Evolutionary conservation across 2,329 filamentous ascomycete species (phyloP).

Genomic region (Microcyclospora tardicrescens): DNA sequence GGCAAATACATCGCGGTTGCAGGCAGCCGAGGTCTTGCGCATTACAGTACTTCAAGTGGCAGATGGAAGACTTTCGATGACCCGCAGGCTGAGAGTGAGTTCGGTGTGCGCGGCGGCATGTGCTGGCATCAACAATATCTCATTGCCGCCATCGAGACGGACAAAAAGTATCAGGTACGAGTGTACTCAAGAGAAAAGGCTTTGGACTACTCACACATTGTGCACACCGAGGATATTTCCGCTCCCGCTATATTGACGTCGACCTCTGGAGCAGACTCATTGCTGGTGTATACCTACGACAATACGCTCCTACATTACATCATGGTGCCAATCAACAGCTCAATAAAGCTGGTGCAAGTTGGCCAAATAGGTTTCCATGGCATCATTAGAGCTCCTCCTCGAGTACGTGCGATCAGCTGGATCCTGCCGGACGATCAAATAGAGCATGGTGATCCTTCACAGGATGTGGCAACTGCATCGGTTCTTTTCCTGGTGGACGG

Average conservation of each 20-base stretch:
- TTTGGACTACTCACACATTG: constrained; percentile 57
- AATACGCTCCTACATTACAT: constrained; percentile 93
- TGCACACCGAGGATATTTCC: constrained; percentile 66
- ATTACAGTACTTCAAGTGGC: constrained; percentile 89
- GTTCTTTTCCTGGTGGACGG: constrained; percentile 95
- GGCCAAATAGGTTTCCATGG: constrained; percentile 96
- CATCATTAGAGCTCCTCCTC: constrained; percentile 82
- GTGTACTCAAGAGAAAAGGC: constrained; percentile 79
- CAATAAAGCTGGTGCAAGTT: constrained; percentile 74
- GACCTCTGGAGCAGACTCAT: constrained; percentile 80
- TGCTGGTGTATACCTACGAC: constrained; percentile 93
- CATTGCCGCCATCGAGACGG: constrained; percentile 82
- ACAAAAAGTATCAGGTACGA: constrained; percentile 65
- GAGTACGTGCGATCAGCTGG: constrained; percentile 91
- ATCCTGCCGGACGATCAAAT: constrained; percentile 84
- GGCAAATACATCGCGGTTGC: constrained; percentile 93
- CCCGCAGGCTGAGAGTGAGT: constrained; percentile 70
- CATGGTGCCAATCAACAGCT: constrained; percentile 57
- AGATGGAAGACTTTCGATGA: constrained; percentile 92
- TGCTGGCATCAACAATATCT: constrained; percentile 97
- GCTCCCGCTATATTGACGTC: constrained; percentile 83
- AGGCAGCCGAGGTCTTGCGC: constrained; percentile 79
- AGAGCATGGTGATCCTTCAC: constrained; percentile 81
- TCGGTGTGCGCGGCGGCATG: constrained; percentile 88
- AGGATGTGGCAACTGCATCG: constrained; percentile 85